A percentile compares a stretch with the other conserved stretches of the same genome.
phyloP scores from a whole-genome alignment of 805 yeast species.

The Candida patagonica region DNA sequence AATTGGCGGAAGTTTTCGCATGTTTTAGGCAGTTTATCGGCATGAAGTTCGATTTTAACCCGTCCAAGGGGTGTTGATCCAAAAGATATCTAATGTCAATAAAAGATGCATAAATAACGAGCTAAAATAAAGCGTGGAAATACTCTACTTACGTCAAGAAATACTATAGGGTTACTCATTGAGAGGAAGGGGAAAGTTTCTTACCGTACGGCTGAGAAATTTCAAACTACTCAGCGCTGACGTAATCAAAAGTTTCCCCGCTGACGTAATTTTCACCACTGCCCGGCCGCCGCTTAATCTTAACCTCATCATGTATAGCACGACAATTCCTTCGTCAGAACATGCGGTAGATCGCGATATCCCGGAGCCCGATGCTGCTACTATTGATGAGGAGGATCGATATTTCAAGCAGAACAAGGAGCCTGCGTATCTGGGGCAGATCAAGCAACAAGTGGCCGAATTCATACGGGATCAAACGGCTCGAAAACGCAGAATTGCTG shows the following conservation, averaged over 20 bases:
- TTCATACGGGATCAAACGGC: slow-evolving; percentile 51
- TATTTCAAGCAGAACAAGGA: slow-evolving; percentile 67
- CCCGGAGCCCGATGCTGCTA: slow-evolving; percentile 74
- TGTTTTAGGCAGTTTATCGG: slow-evolving; percentile 35
- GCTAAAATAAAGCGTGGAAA: background rate
- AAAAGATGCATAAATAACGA: background rate
- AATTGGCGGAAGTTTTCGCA: slow-evolving; percentile 44
- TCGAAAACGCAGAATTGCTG: slow-evolving; percentile 46
- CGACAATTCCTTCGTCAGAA: slow-evolving; percentile 59
- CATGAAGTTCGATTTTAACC: slow-evolving; percentile 36
- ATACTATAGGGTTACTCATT: slow-evolving; percentile 29
- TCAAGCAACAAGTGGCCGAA: slow-evolving; percentile 45
- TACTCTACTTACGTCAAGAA: slow-evolving; percentile 31
- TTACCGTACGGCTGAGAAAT: no score
- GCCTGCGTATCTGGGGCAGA: slow-evolving; percentile 62
- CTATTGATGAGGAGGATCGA: slow-evolving; percentile 53
- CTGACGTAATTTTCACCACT: background rate
- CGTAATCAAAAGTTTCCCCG: background rate
- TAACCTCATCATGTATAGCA: slow-evolving; percentile 26
- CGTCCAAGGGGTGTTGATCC: slow-evolving; percentile 31
- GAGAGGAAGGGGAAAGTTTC: no score
- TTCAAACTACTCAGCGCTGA: no score
- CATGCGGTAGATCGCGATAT: slow-evolving; percentile 73
- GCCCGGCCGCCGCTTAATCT: background rate
- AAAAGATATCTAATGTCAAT: slow-evolving; percentile 18